Evolutionary conservation across 768 basidiomycete genomes (phyloP).

Genomic region (Pleurotus cornucopiae): DNA sequence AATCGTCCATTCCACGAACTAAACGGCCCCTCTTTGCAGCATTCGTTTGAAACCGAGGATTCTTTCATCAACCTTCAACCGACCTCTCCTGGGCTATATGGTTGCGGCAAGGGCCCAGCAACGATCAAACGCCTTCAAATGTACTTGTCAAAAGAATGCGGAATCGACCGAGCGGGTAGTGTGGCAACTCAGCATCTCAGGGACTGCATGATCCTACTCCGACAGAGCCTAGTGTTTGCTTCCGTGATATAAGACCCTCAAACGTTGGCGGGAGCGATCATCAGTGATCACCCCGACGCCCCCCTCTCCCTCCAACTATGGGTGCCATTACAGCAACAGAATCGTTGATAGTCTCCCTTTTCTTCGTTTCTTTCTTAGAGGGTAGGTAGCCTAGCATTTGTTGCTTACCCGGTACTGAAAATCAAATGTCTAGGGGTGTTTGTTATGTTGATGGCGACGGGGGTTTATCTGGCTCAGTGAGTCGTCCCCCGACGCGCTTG

Average conservation of each 20-base stretch:
- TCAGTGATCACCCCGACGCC: not conserved
- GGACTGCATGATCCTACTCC: not conserved
- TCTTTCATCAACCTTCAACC: not conserved
- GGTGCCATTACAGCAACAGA: conserved; percentile 2
- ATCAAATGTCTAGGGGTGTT: not conserved
- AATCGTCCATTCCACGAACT: no score
- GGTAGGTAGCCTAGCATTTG: not conserved
- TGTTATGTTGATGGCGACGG: conserved; percentile 5
- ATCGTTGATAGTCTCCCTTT: conserved; percentile 6
- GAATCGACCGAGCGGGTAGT: conserved; percentile 3
- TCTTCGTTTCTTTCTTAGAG: conserved; percentile 3
- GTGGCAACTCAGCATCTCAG: not conserved
- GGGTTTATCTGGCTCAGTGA: not conserved
- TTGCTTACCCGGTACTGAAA: not conserved
- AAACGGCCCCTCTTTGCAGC: no score
- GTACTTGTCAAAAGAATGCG: not conserved
- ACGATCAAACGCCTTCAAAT: not conserved
- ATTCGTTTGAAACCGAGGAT: no score
- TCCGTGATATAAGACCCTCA: conserved; percentile 1
- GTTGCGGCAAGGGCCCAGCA: not conserved
- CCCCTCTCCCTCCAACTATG: not conserved
- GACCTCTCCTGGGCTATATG: not conserved
- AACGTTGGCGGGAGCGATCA: not conserved
- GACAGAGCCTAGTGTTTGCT: conserved; percentile 4
- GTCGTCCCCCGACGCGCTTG: not conserved